Evolutionary conservation across 768 basidiomycete genomes (phyloP).

Genomic region (Heimioporus sp.): DNA sequence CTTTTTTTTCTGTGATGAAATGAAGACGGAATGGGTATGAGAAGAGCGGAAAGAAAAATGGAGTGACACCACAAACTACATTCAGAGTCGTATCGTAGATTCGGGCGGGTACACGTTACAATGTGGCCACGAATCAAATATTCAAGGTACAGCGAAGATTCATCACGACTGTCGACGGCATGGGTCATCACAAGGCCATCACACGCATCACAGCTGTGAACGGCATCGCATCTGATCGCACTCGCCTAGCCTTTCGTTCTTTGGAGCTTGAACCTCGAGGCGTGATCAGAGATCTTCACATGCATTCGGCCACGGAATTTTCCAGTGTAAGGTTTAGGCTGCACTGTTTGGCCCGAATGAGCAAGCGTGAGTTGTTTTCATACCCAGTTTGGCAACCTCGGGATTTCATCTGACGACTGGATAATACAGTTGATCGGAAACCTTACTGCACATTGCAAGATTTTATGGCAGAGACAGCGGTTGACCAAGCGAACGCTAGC

Average conservation of each 20-base stretch:
- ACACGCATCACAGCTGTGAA: not conserved
- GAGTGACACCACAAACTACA: no score
- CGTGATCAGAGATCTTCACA: not conserved
- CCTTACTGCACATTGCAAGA: not conserved
- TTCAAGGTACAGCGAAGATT: conserved; percentile 5
- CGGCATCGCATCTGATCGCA: not conserved
- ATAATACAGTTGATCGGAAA: not conserved
- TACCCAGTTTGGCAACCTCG: not conserved
- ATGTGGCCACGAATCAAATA: no score
- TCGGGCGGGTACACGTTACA: no score
- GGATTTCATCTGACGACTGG: not conserved
- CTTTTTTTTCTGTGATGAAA: not conserved
- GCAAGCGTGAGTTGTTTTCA: no score
- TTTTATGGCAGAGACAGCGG: conserved; percentile 3
- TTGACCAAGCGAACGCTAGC: conserved; percentile 4
- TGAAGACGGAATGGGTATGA: not conserved
- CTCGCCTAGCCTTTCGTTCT: no score
- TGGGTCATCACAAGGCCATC: conserved; percentile 7
- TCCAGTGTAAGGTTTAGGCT: no score
- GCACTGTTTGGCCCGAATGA: no score
- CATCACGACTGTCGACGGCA: conserved; percentile 11
- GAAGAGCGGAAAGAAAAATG: not conserved
- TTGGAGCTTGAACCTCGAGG: no score
- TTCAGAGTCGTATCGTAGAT: no score
- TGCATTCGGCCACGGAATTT: no score